Conservation (phyloP, 2,329 filamentous ascomycete genomes). For the Aureobasidium leucospermi region DNA sequence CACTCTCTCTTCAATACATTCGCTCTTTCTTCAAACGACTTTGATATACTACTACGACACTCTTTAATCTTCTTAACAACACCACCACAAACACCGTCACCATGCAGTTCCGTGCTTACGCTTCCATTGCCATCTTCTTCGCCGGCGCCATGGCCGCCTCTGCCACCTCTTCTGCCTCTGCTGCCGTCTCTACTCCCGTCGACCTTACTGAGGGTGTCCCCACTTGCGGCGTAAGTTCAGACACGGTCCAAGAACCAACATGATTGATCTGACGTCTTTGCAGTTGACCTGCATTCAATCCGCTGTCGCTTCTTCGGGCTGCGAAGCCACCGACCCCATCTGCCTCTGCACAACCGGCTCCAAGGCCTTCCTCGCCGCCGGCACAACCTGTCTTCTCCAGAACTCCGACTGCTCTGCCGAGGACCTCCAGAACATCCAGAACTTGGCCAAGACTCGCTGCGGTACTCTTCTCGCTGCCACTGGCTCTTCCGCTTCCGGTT, state of each 20-base stretch:
- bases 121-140: constrained; percentile 10
- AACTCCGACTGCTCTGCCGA: constrained; percentile 27
- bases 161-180: not conserved
- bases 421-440: constrained; percentile 32
- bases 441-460: constrained; percentile 11
- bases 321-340: constrained; percentile 37
- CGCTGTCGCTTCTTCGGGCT: constrained; percentile 43
- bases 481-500: not conserved
- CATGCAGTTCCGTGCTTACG: constrained; percentile 12
- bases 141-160: constrained; percentile 3
- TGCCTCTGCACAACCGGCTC: constrained; percentile 46
- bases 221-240: not conserved
- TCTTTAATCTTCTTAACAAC: not conserved
- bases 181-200: not conserved
- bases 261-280: not conserved
- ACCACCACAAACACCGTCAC: constrained; percentile 4
- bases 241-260: not conserved
- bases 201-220: not conserved
- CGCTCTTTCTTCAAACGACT: not conserved
- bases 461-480: not conserved
- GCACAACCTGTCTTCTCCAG: constrained; percentile 33
- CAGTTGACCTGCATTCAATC: constrained; percentile 35
- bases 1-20: not conserved
- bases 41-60: not conserved
- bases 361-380: constrained; percentile 30